Conservation (phyloP, 2,329 filamentous ascomycete species). For the Microcyclospora tardicrescens region DNA sequence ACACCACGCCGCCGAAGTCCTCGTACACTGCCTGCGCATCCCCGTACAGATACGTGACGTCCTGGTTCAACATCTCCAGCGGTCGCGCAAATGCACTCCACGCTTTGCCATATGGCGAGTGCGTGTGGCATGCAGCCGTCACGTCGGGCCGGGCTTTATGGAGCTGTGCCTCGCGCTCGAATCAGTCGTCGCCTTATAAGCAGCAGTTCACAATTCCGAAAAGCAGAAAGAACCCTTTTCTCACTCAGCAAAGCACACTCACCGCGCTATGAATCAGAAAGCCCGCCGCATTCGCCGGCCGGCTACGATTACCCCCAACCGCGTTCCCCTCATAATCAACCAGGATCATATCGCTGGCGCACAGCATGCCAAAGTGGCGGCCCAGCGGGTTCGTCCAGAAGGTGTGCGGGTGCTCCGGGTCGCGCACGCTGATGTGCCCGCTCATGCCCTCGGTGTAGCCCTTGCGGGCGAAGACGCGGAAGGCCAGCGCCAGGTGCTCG, state of each 20-base stretch:
- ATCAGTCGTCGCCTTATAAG: too few relatives aligned
- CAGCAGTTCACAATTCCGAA: too few relatives aligned
- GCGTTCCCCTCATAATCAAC: slow-evolving; percentile 51
- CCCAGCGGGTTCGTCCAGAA: slow-evolving; percentile 61
- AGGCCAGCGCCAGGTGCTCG: slow-evolving; percentile 52
- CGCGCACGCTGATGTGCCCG: slow-evolving; percentile 55
- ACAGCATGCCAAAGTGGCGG: slow-evolving; percentile 51
- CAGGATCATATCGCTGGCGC: slow-evolving; percentile 53
- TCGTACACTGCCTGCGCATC: slow-evolving; percentile 51
- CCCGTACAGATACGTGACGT: slow-evolving; percentile 50
- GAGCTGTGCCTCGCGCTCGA: too few relatives aligned
- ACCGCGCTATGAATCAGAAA: slow-evolving; percentile 59
- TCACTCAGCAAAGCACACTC: slow-evolving; percentile 16
- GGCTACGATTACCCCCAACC: slow-evolving; percentile 47
- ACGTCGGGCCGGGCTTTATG: slow-evolving; percentile 46
- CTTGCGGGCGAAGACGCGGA: slow-evolving; percentile 53
- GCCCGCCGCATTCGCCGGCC: slow-evolving; percentile 53
- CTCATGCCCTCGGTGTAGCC: slow-evolving; percentile 57
- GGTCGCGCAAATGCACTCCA: slow-evolving; percentile 53
- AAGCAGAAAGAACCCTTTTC: too few relatives aligned
- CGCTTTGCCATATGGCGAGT: slow-evolving; percentile 52
- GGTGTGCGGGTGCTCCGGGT: slow-evolving; percentile 46
- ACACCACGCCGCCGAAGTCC: slow-evolving; percentile 51
- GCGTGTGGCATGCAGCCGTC: slow-evolving; percentile 55
- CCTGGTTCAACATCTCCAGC: slow-evolving; percentile 60